A percentile compares a stretch with the other conserved stretches of the same genome.
Conservation (phyloP, 1,284 basidiomycete species). For the Ganoderma boninense region DNA sequence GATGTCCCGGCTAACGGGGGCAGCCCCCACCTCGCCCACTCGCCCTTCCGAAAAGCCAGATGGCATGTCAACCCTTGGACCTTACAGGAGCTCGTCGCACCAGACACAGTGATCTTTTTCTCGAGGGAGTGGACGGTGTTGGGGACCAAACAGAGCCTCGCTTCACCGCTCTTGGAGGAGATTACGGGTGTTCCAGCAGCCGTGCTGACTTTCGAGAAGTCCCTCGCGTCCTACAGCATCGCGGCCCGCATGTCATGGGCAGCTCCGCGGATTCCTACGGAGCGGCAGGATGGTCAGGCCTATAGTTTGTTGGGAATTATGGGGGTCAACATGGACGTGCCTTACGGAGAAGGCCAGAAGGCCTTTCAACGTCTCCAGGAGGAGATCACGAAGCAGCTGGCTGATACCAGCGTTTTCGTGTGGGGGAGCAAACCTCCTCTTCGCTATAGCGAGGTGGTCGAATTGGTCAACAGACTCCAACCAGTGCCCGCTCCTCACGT, state of each 20-base stretch:
- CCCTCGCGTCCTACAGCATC: background rate
- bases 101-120: background rate
- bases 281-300: background rate
- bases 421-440: background rate
- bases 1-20: conserved; percentile 1
- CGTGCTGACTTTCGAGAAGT: background rate
- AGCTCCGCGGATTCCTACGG: background rate
- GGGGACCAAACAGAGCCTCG: background rate
- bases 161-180: background rate
- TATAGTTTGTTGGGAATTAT: conserved; percentile 2
- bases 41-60: background rate
- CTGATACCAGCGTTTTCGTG: background rate
- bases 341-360: background rate
- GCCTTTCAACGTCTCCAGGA: conserved; percentile 5
- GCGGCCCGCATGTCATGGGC: conserved; percentile 2
- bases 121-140: background rate
- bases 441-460: no score
- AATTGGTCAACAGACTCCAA: no score
- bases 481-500: no score
- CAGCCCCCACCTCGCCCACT: background rate
- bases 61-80: conserved; percentile 2
- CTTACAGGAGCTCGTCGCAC: conserved; percentile 11
- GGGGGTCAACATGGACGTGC: background rate
- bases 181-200: background rate
- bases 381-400: background rate